A percentile compares a stretch with the other conserved stretches of the same genome.
phyloP scores from a whole-genome alignment of 2,329 filamentous ascomycete species.

The Paraphoma sp. region DNA sequence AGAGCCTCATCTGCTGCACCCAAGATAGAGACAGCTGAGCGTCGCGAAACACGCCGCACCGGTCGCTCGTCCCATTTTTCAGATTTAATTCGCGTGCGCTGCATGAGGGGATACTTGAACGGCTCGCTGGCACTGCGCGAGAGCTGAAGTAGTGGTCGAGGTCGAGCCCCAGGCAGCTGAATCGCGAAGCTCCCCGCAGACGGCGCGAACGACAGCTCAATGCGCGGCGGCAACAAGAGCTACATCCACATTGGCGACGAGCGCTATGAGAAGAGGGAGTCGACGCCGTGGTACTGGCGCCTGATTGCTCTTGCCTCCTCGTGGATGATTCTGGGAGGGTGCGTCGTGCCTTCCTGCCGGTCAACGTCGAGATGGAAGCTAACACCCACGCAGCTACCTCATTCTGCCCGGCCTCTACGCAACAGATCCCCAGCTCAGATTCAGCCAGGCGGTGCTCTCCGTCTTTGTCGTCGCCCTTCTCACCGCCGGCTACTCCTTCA shows the following conservation, averaged over 20 bases:
- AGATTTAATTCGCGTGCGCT: conserved; percentile 4
- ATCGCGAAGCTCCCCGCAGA: conserved; percentile 25
- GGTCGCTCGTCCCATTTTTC: conserved; percentile 15
- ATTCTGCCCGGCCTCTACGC: conserved; percentile 58
- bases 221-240: conserved; percentile 37
- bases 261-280: conserved; percentile 24
- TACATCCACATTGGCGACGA: conserved; percentile 39
- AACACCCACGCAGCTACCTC: conserved; percentile 50
- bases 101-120: conserved; percentile 18
- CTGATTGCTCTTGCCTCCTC: conserved; percentile 51
- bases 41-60: conserved; percentile 11
- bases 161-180: conserved; percentile 20
- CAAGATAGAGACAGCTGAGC: conserved; percentile 1
- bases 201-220: conserved; percentile 31
- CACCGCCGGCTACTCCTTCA: conserved; percentile 57
- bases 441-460: conserved; percentile 49
- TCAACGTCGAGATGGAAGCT: conserved; percentile 8
- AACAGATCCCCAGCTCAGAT: conserved; percentile 45
- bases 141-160: conserved; percentile 6
- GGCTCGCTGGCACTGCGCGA: conserved; percentile 17
- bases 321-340: conserved; percentile 59
- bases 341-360: conserved; percentile 20
- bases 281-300: conserved; percentile 57
- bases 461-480: conserved; percentile 57
- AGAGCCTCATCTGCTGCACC: conserved; percentile 13